Evolutionary conservation across 164 flowering plant species (phyloP).

Genomic region (Protea cynaroides): DNA sequence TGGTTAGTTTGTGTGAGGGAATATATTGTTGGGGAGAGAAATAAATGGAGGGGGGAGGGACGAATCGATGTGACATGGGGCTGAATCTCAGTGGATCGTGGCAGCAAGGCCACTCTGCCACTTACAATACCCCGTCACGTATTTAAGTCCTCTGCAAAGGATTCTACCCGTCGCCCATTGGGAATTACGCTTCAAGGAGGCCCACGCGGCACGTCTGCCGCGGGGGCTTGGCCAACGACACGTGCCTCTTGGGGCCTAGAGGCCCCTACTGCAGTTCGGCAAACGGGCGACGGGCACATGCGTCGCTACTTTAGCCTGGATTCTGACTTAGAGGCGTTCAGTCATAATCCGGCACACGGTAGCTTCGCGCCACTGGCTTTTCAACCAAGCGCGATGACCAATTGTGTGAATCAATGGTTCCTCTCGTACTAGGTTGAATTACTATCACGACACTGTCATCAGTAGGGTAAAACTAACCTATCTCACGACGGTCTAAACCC

Average conservation of each 20-base stretch:
- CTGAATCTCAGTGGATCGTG: not conserved
- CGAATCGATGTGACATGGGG: too few relatives aligned
- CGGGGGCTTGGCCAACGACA: constrained; percentile 2
- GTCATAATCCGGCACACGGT: constrained; percentile 7
- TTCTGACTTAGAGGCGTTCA: not conserved
- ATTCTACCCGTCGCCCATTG: not conserved
- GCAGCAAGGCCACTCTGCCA: constrained; percentile 7
- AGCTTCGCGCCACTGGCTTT: constrained; percentile 9
- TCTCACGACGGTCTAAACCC: too few relatives aligned
- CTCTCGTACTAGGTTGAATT: too few relatives aligned
- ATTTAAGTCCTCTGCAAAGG: constrained; percentile 11
- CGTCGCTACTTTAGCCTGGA: constrained; percentile 1
- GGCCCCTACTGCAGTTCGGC: not conserved
- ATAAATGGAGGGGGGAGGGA: too few relatives aligned
- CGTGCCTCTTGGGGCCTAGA: too few relatives aligned
- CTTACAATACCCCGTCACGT: not conserved
- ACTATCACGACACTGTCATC: too few relatives aligned
- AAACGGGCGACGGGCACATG: constrained; percentile 1
- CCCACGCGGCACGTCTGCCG: not conserved
- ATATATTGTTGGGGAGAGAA: too few relatives aligned
- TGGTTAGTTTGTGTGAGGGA: too few relatives aligned
- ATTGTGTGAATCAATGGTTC: constrained; percentile 6
- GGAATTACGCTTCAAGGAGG: too few relatives aligned
- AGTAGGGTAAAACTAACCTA: too few relatives aligned
- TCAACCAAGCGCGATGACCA: not conserved